Evolutionary conservation across 768 basidiomycete species (phyloP).

Genomic region (Leucocoprinus sp.): DNA sequence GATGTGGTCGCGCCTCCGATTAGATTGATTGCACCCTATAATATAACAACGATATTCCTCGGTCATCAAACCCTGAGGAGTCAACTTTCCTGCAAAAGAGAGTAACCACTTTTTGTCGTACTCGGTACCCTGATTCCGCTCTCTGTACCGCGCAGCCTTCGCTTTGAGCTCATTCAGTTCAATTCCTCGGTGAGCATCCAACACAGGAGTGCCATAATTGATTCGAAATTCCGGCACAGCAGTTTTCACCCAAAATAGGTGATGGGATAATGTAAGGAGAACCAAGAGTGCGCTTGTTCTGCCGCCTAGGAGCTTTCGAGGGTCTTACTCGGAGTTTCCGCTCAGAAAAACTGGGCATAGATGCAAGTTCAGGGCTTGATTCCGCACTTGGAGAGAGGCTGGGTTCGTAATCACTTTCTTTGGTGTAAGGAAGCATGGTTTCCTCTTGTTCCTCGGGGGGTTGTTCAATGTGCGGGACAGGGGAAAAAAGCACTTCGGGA

Average conservation of each 20-base stretch:
- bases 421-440: background rate
- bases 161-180: constrained; percentile 42
- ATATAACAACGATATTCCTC: constrained; percentile 65
- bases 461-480: background rate
- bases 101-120: constrained; percentile 61
- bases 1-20: constrained; percentile 70
- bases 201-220: constrained; percentile 42
- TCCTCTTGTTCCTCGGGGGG: background rate
- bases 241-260: constrained; percentile 9
- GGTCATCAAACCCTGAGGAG: constrained; percentile 45
- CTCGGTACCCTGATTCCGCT: constrained; percentile 45
- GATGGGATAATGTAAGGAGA: constrained; percentile 8
- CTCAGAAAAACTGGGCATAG: constrained; percentile 4
- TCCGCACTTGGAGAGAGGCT: constrained; percentile 19
- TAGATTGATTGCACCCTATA: constrained; percentile 54
- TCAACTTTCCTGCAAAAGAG: constrained; percentile 60
- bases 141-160: constrained; percentile 46
- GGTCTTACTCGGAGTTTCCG: constrained; percentile 1
- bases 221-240: constrained; percentile 15
- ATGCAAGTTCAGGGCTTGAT: constrained; percentile 23
- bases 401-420: constrained; percentile 20
- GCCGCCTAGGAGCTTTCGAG: background rate
- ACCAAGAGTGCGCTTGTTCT: constrained; percentile 16
- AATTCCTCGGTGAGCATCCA: constrained; percentile 60
- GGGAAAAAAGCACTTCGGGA: background rate